Conservation (phyloP, 2,329 filamentous ascomycete species). For the Phialocephala subalpina region DNA sequence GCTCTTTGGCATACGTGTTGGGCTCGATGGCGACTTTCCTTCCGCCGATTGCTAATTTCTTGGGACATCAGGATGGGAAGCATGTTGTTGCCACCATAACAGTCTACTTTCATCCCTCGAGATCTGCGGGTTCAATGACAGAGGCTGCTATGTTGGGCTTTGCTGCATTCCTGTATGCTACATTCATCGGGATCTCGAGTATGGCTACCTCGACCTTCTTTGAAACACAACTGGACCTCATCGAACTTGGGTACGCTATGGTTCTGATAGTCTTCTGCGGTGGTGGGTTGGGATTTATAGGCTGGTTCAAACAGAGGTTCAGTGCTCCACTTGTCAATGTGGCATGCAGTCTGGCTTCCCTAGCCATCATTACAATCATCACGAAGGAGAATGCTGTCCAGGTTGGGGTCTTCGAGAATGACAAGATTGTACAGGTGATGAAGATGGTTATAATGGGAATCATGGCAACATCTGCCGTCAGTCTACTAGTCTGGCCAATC, state of each 20-base stretch:
- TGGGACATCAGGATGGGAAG: slow-evolving; percentile 89
- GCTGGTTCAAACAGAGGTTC: slow-evolving; percentile 84
- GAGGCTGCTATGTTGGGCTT: slow-evolving; percentile 82
- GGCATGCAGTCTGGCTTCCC: slow-evolving; percentile 83
- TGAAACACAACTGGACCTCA: slow-evolving; percentile 69
- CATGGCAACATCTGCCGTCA: slow-evolving; percentile 74
- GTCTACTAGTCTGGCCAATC: slow-evolving; percentile 78
- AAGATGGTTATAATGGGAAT: slow-evolving; percentile 87
- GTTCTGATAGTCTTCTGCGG: slow-evolving; percentile 87
- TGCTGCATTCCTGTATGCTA: slow-evolving; percentile 80
- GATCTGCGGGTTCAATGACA: slow-evolving; percentile 88
- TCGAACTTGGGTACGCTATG: slow-evolving; percentile 77
- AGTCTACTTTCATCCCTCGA: slow-evolving; percentile 92
- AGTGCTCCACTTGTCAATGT: slow-evolving; percentile 84
- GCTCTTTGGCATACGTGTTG: slow-evolving; percentile 86
- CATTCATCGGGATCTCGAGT: slow-evolving; percentile 78
- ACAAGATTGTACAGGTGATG: slow-evolving; percentile 82
- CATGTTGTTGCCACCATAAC: slow-evolving; percentile 94
- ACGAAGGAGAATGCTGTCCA: slow-evolving; percentile 93
- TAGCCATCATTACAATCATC: slow-evolving; percentile 88
- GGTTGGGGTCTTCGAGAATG: slow-evolving; percentile 79
- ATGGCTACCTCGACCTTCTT: slow-evolving; percentile 91
- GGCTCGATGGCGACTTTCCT: slow-evolving; percentile 89
- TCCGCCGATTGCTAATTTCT: slow-evolving; percentile 72
- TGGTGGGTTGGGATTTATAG: slow-evolving; percentile 85